Base-by-base conservation (phyloP, 1,139 yeast species). In the Protomyces inundatus region DNA sequence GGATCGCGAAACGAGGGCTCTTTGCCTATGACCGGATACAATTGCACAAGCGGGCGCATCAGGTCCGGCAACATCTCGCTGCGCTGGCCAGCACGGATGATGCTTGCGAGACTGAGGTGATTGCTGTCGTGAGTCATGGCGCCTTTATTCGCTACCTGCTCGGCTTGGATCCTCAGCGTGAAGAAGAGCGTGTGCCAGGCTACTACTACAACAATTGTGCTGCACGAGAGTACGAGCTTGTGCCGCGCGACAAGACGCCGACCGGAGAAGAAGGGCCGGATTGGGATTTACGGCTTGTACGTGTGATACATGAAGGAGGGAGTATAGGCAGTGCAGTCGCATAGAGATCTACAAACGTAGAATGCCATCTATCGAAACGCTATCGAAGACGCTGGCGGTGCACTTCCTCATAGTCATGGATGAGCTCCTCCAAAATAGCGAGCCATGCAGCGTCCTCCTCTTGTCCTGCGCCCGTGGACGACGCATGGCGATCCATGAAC, bases 401-500 rank as follows among this genome's bases (percentile, higher is more conserved):
- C 14, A 51, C 48, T 6, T 55, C 62, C n/a, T 58, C 62, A 45
- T 39, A 58, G 9, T 36, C 35, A n/a, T 10, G 23, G n/a, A 58
- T 55, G n/a, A 58, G 12, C 23, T 51, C 56, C 9, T 39, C 36
- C 9, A 58, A 42, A 23, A 58, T 52, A 14, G 51, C 52, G 6
- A 58, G 52, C 62, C 62, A 58, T 10, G 48, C 48, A 6, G 32
- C 48, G n/a, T 42, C 48, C 42, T 40, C 56, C 14, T 58, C 56
- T 14, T 42, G 48, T n/a, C 6, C 10, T 3, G 48, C 32, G 5
- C 16, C 48, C 5, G 16, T 14, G 10, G 34, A 4, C 7, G 39
- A 9, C 14, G 51, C 30, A 6, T 16, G 52, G 12, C 62, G 30
- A 30, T 58, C 62, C 34, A 58, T 48, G 46, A 58, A 58, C 32